Evolutionary conservation across 495 filamentous ascomycete species (phyloP).

Genomic region (Neurospora africana): DNA sequence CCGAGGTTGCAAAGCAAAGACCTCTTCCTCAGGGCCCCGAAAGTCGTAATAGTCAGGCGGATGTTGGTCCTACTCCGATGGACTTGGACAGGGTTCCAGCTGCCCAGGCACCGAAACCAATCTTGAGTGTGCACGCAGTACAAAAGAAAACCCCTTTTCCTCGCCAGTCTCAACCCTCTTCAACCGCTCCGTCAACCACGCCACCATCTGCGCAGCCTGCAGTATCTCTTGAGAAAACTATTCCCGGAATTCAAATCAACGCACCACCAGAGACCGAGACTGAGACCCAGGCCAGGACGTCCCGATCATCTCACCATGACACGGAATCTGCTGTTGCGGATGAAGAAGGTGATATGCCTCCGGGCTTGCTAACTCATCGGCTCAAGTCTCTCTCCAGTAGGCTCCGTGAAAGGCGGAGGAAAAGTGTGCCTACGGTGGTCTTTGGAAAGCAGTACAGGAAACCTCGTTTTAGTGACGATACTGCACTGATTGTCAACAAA

Average conservation of each 20-base stretch:
- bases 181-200: background rate
- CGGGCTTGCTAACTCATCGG: conserved; percentile 27
- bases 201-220: background rate
- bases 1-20: background rate
- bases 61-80: conserved; percentile 1
- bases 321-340: background rate
- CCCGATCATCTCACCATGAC: background rate
- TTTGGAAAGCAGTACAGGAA: conserved; percentile 51
- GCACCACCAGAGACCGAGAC: background rate
- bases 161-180: background rate
- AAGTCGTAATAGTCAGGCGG: background rate
- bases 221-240: background rate
- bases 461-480: conserved; percentile 16
- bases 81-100: conserved; percentile 6
- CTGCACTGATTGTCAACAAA: conserved; percentile 16
- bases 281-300: background rate
- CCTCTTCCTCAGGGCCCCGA: background rate
- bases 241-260: background rate
- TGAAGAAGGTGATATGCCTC: conserved; percentile 6
- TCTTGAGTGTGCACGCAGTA: background rate
- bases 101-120: background rate
- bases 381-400: conserved; percentile 46
- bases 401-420: conserved; percentile 51
- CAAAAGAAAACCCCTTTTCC: background rate
- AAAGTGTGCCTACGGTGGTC: conserved; percentile 66